A percentile compares a stretch with the other conserved stretches of the same genome.
Conservation (phyloP, 164 flowering plant genomes). For the Echeveria elegans region DNA sequence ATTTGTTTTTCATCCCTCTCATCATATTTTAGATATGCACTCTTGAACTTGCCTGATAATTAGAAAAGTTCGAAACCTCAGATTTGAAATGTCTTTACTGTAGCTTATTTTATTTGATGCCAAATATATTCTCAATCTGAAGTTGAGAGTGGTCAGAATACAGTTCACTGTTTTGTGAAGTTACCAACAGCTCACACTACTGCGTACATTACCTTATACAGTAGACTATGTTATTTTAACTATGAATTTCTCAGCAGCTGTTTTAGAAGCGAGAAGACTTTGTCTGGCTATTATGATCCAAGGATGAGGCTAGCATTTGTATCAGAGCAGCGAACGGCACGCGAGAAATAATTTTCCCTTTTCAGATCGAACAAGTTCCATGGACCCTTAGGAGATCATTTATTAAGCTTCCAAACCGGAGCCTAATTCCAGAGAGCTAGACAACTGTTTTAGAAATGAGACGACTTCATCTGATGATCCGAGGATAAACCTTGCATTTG, state of each 20-base stretch:
- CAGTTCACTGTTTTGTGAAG: neutral
- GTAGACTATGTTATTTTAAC: neutral
- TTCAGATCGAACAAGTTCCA: slow-evolving; percentile 60
- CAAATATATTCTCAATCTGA: too few relatives aligned
- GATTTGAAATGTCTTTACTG: too few relatives aligned
- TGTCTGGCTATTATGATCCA: slow-evolving; percentile 21
- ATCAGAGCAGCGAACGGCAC: slow-evolving; percentile 48
- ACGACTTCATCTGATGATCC: slow-evolving; percentile 51
- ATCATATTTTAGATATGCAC: too few relatives aligned
- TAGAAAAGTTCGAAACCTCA: too few relatives aligned
- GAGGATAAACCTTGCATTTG: slow-evolving; percentile 48
- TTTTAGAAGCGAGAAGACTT: neutral
- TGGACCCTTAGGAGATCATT: slow-evolving; percentile 29
- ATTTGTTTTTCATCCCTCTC: too few relatives aligned
- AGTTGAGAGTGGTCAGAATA: neutral
- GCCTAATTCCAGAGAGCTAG: slow-evolving; percentile 16
- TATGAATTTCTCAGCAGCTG: neutral
- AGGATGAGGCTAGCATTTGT: slow-evolving; percentile 50
- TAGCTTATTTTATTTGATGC: too few relatives aligned
- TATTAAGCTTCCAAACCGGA: neutral
- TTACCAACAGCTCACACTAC: neutral
- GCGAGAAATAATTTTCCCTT: slow-evolving; percentile 57
- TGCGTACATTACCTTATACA: neutral
- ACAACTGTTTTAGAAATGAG: slow-evolving; percentile 32
- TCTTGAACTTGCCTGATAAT: too few relatives aligned